Conservation (phyloP, 2,329 filamentous ascomycete genomes). For the Cladosporium sp. region DNA sequence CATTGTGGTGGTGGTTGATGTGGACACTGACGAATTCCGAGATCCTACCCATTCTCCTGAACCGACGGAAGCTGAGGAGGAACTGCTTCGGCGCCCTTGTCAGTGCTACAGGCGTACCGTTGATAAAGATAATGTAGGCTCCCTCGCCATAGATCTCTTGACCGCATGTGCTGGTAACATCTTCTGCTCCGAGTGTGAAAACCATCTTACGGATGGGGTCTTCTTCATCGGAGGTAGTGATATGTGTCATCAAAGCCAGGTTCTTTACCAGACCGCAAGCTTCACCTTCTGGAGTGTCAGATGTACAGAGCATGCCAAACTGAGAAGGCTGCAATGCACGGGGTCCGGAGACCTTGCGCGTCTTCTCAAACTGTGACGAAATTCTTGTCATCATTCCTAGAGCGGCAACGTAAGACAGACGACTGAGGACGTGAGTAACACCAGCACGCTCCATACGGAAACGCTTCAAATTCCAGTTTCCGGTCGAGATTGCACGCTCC, state of each 20-base stretch:
- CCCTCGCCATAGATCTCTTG: conserved; percentile 80
- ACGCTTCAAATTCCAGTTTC: conserved; percentile 95
- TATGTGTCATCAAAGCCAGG: conserved; percentile 96
- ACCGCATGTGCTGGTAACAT: conserved; percentile 73
- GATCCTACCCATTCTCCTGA: conserved; percentile 82
- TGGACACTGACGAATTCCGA: conserved; percentile 96
- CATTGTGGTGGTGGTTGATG: conserved; percentile 85
- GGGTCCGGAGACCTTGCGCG: conserved; percentile 89
- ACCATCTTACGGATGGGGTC: conserved; percentile 81
- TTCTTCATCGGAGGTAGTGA: conserved; percentile 93
- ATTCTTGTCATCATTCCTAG: conserved; percentile 99
- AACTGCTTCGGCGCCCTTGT: conserved; percentile 84
- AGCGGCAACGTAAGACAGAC: conserved; percentile 91
- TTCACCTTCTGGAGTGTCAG: conserved; percentile 97
- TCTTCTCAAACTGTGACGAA: conserved; percentile 98
- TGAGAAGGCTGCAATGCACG: conserved; percentile 94
- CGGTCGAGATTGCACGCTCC: conserved; percentile 92
- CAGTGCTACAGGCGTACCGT: conserved; percentile 86
- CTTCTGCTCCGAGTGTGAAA: conserved; percentile 76
- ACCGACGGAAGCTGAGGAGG: conserved; percentile 73
- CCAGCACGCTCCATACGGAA: conserved; percentile 98
- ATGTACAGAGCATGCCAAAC: conserved; percentile 95
- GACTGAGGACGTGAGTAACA: conserved; percentile 91
- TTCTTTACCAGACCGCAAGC: conserved; percentile 98
- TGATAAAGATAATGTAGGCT: conserved; percentile 86